Conservation (phyloP, 2,329 filamentous ascomycete genomes). For the Sporothrix inflata region DNA sequence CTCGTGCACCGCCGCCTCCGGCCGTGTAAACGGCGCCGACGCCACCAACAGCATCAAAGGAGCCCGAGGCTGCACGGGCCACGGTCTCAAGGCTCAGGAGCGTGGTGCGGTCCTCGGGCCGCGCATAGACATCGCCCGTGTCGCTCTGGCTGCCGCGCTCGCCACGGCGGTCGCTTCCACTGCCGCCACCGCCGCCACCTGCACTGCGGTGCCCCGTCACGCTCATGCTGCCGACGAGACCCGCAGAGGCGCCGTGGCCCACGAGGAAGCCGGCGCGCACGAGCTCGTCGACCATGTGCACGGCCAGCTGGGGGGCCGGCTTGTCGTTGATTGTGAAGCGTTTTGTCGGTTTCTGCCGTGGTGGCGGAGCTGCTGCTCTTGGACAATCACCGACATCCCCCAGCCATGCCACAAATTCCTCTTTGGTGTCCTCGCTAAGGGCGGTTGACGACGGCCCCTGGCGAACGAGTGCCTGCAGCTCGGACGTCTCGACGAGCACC, state of each 20-base stretch:
- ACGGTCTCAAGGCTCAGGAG: slow-evolving; percentile 65
- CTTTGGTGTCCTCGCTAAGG: slow-evolving; percentile 50
- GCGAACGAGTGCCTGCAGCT: slow-evolving; percentile 56
- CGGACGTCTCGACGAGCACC: slow-evolving; percentile 61
- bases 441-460: slow-evolving; percentile 36
- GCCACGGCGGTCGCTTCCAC: neutral
- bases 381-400: slow-evolving; percentile 53
- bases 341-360: slow-evolving; percentile 25
- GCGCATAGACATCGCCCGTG: slow-evolving; percentile 45
- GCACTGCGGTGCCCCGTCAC: slow-evolving; percentile 35
- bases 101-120: slow-evolving; percentile 58
- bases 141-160: slow-evolving; percentile 34
- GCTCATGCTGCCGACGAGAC: slow-evolving; percentile 29
- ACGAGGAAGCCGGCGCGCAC: slow-evolving; percentile 71
- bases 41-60: slow-evolving; percentile 70
- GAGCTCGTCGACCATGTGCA: slow-evolving; percentile 58
- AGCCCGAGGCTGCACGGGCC: slow-evolving; percentile 68
- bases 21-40: slow-evolving; percentile 65
- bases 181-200: slow-evolving; percentile 36
- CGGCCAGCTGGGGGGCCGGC: slow-evolving; percentile 41
- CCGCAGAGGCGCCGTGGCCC: slow-evolving; percentile 41
- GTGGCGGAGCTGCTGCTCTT: slow-evolving; percentile 43
- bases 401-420: slow-evolving; percentile 58
- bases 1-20: slow-evolving; percentile 56
- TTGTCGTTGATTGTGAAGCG: slow-evolving; percentile 29